These are phyloP conservation scores for Flagelloscypha sp. DNA, from an alignment of 768 basidiomycete genomes.

Conservation along the genomic window DNA sequence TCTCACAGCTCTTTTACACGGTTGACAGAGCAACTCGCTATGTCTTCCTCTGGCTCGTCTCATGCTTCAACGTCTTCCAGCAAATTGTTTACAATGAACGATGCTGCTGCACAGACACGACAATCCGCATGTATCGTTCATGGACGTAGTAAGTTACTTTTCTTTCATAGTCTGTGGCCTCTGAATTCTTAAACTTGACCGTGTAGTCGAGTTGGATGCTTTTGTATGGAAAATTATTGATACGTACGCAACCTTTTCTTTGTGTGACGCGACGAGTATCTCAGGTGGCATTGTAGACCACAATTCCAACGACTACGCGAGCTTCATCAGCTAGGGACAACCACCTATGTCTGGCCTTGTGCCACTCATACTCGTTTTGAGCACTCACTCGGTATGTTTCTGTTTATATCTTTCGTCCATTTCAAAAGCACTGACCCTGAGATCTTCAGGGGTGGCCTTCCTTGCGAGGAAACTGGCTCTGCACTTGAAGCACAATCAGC, in stretches of 20 bases:
- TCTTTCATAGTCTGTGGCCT: too few species aligned
- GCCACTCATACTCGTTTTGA: constrained; percentile 80
- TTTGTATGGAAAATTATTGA: constrained; percentile 50
- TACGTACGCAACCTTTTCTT: constrained; percentile 39
- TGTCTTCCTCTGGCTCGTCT: too few species aligned
- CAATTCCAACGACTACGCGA: constrained; percentile 73
- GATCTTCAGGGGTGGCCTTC: constrained; percentile 58
- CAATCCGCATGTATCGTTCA: too few species aligned
- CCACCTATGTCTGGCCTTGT: constrained; percentile 68
- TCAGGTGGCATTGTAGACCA: constrained; percentile 28
- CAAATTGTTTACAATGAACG: too few species aligned
- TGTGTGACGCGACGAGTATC: not conserved
- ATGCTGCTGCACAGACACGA: too few species aligned
- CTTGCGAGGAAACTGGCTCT: constrained; percentile 58
- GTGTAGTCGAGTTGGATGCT: constrained; percentile 22
- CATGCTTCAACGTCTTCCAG: too few species aligned
- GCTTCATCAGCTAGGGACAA: constrained; percentile 76
- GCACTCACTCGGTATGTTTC: constrained; percentile 61
- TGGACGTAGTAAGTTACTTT: too few species aligned
- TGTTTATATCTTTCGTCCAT: constrained; percentile 4
- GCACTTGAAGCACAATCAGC: constrained; percentile 50
- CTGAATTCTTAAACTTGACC: too few species aligned
- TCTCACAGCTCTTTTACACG: too few species aligned
- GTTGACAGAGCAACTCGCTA: too few species aligned
- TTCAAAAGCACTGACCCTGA: constrained; percentile 1